These are phyloP conservation scores for Pseudevernia furfuracea DNA, from an alignment of 495 filamentous ascomycete species.

Conservation along the genomic window DNA sequence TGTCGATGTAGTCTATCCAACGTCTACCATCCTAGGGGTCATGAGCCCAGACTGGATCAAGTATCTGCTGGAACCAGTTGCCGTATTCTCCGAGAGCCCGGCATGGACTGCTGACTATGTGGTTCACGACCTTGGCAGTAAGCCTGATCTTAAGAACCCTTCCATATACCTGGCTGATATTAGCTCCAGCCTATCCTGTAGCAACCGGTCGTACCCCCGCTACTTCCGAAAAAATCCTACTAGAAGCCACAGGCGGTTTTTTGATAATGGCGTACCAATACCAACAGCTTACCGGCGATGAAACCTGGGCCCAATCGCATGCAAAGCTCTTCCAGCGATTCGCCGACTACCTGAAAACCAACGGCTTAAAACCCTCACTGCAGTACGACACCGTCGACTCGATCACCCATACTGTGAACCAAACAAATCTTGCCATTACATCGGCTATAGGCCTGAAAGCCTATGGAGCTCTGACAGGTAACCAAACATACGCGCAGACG, in stretches of 20 bases:
- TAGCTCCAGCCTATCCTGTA: slow-evolving; percentile 37
- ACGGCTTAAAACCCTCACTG: slow-evolving; percentile 40
- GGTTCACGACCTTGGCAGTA: slow-evolving; percentile 41
- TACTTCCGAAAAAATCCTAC: slow-evolving; percentile 38
- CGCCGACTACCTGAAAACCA: slow-evolving; percentile 45
- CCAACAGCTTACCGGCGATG: slow-evolving; percentile 37
- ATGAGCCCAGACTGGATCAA: slow-evolving; percentile 44
- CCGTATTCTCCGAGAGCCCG: slow-evolving; percentile 41
- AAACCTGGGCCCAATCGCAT: slow-evolving; percentile 34
- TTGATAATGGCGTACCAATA: slow-evolving; percentile 41
- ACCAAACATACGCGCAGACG: slow-evolving; percentile 34
- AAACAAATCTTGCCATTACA: slow-evolving; percentile 52
- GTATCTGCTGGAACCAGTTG: slow-evolving; percentile 43
- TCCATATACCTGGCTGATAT: not conserved
- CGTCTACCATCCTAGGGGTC: slow-evolving; percentile 44
- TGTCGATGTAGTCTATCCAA: slow-evolving; percentile 45
- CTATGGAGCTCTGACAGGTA: slow-evolving; percentile 37
- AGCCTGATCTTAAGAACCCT: not conserved
- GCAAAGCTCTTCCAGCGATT: slow-evolving; percentile 36
- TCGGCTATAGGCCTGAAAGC: slow-evolving; percentile 48
- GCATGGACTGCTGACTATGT: slow-evolving; percentile 38
- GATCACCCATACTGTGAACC: slow-evolving; percentile 42
- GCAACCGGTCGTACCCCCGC: slow-evolving; percentile 39
- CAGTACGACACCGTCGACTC: slow-evolving; percentile 53
- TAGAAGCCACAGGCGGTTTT: slow-evolving; percentile 43